Base-by-base conservation (phyloP, 2,329 filamentous ascomycete species). In the Phialocephala subalpina region DNA sequence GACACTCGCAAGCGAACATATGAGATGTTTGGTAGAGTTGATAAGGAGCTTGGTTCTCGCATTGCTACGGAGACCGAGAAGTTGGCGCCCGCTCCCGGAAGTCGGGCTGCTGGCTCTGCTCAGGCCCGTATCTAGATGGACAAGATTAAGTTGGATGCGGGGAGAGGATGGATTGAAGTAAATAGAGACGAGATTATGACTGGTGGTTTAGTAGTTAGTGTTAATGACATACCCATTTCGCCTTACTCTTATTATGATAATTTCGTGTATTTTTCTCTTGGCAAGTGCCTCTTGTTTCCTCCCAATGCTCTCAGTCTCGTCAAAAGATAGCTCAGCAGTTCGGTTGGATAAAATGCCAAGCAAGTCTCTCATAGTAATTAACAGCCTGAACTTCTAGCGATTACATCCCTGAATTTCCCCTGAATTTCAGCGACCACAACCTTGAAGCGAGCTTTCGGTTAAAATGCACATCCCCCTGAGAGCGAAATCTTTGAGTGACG, bases 1-100 rank as follows among this genome's bases (percentile, higher is more conserved):
- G 83, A 84, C 69, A 85, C 87, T 42, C 82, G 88, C 42, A 80
- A 84, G 71, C 81, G 84, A 49, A 87, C 86, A 18, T 90, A 89
- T 72, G 84, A 80, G 60, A 88, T 89, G 86, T 90, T 89, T 76
- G 74, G 76, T 47, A 81, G 80, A 53, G 85, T 90, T n/a, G 83
- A 88, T 69, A 67, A 77, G 11, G 81, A 81, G 18, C 80, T 90
- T 2, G 87, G 87, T 29, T 75, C 75, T 40, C 80, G 82, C 14
- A 85, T 90, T 72, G 79, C 81, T 73, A 78, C 81, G 67, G 80
- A 80, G 60, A 88, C 86, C 0, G 87, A 89, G 68, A 76, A 73
- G 64, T 60, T 70, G 58, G 73, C 72, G 1, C 69, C 72, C 55
- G 67, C 70, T 36, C 61, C 70, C 12, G 47, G 36, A 22, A 57